Conservation (phyloP, 345 rosid genomes). For the Gynandropsis gynandra region DNA sequence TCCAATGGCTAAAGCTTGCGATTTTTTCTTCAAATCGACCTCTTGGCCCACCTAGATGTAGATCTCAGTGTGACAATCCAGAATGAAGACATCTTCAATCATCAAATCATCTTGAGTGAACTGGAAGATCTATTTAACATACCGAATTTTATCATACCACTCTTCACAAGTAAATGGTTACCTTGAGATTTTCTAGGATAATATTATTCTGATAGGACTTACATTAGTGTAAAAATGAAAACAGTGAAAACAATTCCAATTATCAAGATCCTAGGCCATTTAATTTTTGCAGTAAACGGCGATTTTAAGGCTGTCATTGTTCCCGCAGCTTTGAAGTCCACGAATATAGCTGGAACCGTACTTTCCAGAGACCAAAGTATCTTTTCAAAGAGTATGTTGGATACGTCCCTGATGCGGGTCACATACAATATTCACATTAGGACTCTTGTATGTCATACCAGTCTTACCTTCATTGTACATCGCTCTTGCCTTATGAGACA, state of each 20-base stretch:
- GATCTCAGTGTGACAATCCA: conserved; percentile 77
- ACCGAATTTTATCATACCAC: no score
- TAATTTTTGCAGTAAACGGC: conserved; percentile 78
- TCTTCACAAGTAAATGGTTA: no score
- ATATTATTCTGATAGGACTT: no score
- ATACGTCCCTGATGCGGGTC: conserved; percentile 69
- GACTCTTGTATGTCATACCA: conserved; percentile 54
- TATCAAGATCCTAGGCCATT: conserved; percentile 74
- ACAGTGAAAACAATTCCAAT: conserved; percentile 66
- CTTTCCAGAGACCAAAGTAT: conserved; percentile 43
- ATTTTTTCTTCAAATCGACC: conserved; percentile 69
- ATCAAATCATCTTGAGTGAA: conserved; percentile 93
- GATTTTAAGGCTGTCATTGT: conserved; percentile 45
- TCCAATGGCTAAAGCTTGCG: conserved; percentile 63
- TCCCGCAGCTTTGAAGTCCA: conserved; percentile 45
- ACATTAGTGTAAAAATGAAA: conserved; percentile 62
- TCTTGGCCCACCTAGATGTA: conserved; percentile 95
- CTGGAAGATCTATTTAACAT: conserved; percentile 84
- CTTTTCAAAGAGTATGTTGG: conserved; percentile 68
- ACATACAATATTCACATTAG: conserved; percentile 51
- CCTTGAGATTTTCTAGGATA: conserved; percentile 94
- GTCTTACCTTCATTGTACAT: conserved; percentile 50
- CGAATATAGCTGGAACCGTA: conserved; percentile 52
- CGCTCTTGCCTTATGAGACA: conserved; percentile 51
- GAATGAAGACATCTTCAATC: conserved; percentile 95